A percentile compares a stretch with the other conserved stretches of the same genome.
These are phyloP conservation scores for Penicillium soppii DNA, from an alignment of 495 filamentous ascomycete species.

Conservation along the genomic window DNA sequence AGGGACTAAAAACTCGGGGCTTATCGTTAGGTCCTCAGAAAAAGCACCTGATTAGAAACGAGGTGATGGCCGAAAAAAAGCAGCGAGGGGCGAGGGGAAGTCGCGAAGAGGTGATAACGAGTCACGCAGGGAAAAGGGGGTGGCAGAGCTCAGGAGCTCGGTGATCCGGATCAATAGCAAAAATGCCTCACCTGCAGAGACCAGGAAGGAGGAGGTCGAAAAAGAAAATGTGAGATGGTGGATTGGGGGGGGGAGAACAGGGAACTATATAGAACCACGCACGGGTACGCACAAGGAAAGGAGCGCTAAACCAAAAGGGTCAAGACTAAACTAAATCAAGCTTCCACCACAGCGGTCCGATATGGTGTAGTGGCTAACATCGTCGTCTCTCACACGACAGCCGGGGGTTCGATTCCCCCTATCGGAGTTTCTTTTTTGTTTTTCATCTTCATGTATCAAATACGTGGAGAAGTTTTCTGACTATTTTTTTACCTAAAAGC, in stretches of 20 bases:
- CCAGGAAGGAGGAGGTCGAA: neutral
- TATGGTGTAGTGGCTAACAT: slow-evolving; percentile 41
- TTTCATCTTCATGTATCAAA: neutral
- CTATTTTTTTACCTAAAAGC: too few species aligned
- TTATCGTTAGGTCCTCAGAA: too few species aligned
- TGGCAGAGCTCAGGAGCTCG: neutral
- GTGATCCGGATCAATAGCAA: neutral
- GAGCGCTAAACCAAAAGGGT: neutral
- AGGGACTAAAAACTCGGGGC: too few species aligned
- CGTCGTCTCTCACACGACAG: slow-evolving; percentile 38
- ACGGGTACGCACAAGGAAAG: neutral
- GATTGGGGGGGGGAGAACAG: neutral
- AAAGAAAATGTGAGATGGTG: neutral
- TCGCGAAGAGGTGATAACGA: too few species aligned
- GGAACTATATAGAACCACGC: slow-evolving; percentile 1
- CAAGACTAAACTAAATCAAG: neutral
- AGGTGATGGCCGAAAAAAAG: too few species aligned
- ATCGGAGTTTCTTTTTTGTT: slow-evolving; percentile 16
- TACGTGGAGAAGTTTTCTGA: too few species aligned
- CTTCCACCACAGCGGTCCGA: slow-evolving; percentile 14
- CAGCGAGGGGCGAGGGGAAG: too few species aligned
- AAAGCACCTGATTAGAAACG: too few species aligned
- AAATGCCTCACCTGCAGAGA: neutral
- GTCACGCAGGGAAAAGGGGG: too few species aligned
- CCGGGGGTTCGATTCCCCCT: slow-evolving; percentile 27